These are phyloP conservation scores for Basidioascus undulatus DNA, from an alignment of 768 basidiomycete species.

Conservation along the genomic window DNA sequence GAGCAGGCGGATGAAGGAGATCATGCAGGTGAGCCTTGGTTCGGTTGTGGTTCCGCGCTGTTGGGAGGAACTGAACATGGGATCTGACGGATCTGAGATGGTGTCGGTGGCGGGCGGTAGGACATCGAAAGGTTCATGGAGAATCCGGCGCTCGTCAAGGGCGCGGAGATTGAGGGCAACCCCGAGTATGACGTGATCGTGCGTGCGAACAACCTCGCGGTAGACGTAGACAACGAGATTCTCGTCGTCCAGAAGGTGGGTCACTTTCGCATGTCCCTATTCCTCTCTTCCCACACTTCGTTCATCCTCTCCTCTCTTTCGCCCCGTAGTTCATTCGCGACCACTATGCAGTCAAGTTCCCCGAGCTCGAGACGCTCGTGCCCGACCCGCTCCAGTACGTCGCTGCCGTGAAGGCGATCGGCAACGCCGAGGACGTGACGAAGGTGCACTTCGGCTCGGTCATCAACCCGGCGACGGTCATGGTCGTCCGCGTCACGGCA, in stretches of 20 bases:
- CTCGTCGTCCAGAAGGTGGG: constrained; percentile 79
- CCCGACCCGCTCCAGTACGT: constrained; percentile 80
- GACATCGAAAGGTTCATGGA: no score
- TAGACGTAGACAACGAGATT: constrained; percentile 96
- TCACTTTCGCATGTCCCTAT: constrained; percentile 2
- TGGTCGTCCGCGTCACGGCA: constrained; percentile 88
- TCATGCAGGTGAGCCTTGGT: constrained; percentile 35
- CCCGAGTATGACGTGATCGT: constrained; percentile 94
- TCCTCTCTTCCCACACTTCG: neutral
- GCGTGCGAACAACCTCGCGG: constrained; percentile 88
- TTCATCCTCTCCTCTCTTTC: constrained; percentile 3
- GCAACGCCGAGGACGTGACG: constrained; percentile 71
- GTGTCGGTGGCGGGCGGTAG: no score
- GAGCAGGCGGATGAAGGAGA: constrained; percentile 68
- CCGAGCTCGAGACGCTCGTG: constrained; percentile 87
- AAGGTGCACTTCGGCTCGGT: constrained; percentile 59
- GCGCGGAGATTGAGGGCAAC: neutral
- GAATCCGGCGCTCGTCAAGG: no score
- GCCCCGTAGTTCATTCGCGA: constrained; percentile 69
- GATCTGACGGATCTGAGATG: no score
- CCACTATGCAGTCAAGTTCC: constrained; percentile 84
- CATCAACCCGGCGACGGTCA: constrained; percentile 68
- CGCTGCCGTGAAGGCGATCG: constrained; percentile 64
- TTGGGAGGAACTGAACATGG: no score
- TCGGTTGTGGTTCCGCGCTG: no score